Evolutionary conservation across 495 filamentous ascomycete genomes (phyloP).

Genomic region (Penicillium turbatum): DNA sequence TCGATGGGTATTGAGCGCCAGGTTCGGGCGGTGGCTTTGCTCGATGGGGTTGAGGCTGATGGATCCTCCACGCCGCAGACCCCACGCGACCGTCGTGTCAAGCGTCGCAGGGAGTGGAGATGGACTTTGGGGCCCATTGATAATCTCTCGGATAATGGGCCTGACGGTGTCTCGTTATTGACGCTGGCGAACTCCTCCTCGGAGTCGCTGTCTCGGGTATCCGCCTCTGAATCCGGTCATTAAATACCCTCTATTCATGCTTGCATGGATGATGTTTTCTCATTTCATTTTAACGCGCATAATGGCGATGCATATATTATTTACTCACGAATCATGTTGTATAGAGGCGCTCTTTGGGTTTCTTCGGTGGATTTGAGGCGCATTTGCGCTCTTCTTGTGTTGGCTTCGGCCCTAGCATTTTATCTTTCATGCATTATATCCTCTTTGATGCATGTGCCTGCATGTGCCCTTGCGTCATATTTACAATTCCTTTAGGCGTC

Average conservation of each 20-base stretch:
- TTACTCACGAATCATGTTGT: slow-evolving; percentile 20
- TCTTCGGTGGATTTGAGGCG: not conserved
- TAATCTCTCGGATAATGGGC: not conserved
- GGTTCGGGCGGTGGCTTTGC: slow-evolving; percentile 39
- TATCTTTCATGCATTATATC: slow-evolving; percentile 5
- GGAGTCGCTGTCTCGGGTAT: not conserved
- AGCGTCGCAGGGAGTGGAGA: slow-evolving; percentile 52
- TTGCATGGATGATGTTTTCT: not conserved
- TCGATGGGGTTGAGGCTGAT: slow-evolving; percentile 34
- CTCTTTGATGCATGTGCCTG: not conserved
- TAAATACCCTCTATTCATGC: not conserved
- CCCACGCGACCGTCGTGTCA: slow-evolving; percentile 45
- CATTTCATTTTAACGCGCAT: slow-evolving; percentile 2
- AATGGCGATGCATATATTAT: slow-evolving; percentile 17
- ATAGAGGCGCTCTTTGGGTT: slow-evolving; percentile 20
- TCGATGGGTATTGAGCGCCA: slow-evolving; percentile 36
- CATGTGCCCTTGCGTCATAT: not conserved
- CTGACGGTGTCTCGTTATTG: slow-evolving; percentile 1
- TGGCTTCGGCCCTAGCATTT: not conserved
- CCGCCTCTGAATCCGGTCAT: not conserved
- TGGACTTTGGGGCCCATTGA: slow-evolving; percentile 52
- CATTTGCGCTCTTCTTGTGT: not conserved
- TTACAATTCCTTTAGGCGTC: not conserved
- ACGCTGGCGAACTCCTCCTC: not conserved
- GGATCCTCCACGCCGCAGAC: slow-evolving; percentile 44